A percentile compares a stretch with the other conserved stretches of the same genome.
These are phyloP conservation scores for Lactifluus pinguis DNA, from an alignment of 768 basidiomycete species.

Conservation along the genomic window DNA sequence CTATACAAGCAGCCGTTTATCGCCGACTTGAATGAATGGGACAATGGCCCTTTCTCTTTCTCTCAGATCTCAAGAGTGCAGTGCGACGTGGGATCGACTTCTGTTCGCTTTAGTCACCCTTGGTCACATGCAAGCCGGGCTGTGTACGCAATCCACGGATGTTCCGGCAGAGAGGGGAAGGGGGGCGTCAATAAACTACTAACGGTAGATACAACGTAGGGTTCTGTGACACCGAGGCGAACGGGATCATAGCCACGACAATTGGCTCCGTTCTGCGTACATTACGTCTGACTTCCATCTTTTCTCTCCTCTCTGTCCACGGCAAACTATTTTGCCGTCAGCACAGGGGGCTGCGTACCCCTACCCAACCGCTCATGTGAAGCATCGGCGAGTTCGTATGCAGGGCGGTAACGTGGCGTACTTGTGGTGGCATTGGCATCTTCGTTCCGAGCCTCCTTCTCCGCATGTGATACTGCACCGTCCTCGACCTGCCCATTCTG, in stretches of 20 bases:
- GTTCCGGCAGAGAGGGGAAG: too few species aligned
- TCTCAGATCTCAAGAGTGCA: too few species aligned
- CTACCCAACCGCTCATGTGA: constrained; percentile 18
- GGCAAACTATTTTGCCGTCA: not conserved
- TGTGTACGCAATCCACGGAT: not conserved
- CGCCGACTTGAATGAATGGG: too few species aligned
- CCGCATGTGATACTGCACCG: not conserved
- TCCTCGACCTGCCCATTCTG: not conserved
- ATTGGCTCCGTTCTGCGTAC: not conserved
- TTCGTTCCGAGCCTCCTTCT: constrained; percentile 7
- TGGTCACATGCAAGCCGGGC: not conserved
- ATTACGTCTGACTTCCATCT: not conserved
- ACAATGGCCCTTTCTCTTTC: too few species aligned
- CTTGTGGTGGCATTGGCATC: not conserved
- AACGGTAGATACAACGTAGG: not conserved
- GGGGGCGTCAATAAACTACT: not conserved
- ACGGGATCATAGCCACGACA: not conserved
- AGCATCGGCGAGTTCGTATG: constrained; percentile 72
- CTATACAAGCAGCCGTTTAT: too few species aligned
- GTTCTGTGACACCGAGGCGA: not conserved
- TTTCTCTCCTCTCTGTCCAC: not conserved
- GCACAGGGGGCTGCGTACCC: constrained; percentile 9
- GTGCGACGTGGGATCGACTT: too few species aligned
- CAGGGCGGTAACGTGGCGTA: constrained; percentile 51
- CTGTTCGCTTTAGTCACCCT: too few species aligned